phyloP scores from a whole-genome alignment of 371 early-diverging fungal species.

The Catenaria anguillulae region DNA sequence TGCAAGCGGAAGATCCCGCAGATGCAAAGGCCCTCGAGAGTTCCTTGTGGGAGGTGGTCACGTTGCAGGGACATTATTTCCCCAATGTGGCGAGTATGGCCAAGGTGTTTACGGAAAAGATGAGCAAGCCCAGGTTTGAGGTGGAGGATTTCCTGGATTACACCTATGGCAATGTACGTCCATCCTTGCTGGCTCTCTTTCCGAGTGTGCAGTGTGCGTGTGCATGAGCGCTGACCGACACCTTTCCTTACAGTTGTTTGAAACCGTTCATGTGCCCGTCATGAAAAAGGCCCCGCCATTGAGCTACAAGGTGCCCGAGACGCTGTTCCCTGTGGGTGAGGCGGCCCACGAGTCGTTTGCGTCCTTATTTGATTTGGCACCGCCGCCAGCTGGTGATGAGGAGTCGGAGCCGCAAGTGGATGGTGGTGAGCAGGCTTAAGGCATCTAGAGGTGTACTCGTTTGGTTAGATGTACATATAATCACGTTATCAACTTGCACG shows the following conservation, averaged over 20 bases:
- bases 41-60: slow-evolving; percentile 81
- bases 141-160: slow-evolving; percentile 89
- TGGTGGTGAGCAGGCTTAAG: too few species aligned
- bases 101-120: slow-evolving; percentile 65
- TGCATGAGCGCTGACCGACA: neutral
- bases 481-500: too few species aligned
- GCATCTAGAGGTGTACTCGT: too few species aligned
- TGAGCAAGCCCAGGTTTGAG: slow-evolving; percentile 64
- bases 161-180: slow-evolving; percentile 57
- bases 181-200: neutral
- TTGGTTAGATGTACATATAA: too few species aligned
- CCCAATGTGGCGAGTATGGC: slow-evolving; percentile 71
- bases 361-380: too few species aligned
- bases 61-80: slow-evolving; percentile 65
- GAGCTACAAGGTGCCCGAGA: too few species aligned
- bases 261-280: slow-evolving; percentile 44
- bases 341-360: too few species aligned
- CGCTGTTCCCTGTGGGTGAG: too few species aligned
- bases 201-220: too few species aligned
- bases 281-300: slow-evolving; percentile 53
- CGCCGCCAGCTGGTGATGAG: too few species aligned
- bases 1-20: slow-evolving; percentile 51
- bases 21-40: slow-evolving; percentile 66
- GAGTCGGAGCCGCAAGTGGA: too few species aligned
- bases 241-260: slow-evolving; percentile 36